Base-by-base conservation (phyloP, 768 basidiomycete genomes). In the Mrakia frigida region DNA sequence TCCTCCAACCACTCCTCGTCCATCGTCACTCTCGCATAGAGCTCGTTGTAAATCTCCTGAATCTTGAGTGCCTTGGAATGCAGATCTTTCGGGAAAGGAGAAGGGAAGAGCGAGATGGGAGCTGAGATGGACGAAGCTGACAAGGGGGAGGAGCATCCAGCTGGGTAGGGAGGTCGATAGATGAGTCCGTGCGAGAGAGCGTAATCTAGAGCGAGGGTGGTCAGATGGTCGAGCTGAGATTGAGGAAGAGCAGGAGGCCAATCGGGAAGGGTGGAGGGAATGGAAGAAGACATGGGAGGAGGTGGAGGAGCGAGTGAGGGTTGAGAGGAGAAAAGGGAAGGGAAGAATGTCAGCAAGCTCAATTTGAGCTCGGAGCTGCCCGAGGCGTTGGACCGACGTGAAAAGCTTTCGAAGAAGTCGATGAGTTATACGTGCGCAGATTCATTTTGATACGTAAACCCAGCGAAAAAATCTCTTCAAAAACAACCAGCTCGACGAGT, bases 31-130 rank as follows among this genome's bases (percentile, higher is more conserved):
- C 91, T 87, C 0, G 93, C 89, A 81, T 99, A 99, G 2, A 98
- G 85, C 0, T 87, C 85, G 83, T 98, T 96, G 83, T 95, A 98
- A 0, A 87, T 82, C 3, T 86, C 86, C 81, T 98, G 95, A 4
- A 98, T 82, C 56, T 83, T 82, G 75, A 87, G 83, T 0, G 91
- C 93, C 28, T 86, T 85, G 5, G 87, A 80, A 81, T 95, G 97
- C 21, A 92, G 84, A 3, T 82, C 74, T 21, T 90, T 87, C 1
- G 96, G 94, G 79, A 97, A 88, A 0, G 94, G 93, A 0, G 93
- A 89, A 1, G 97, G 96, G 79, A 94, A 88, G 56, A 99, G 86
- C 0, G 95, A 87, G 78, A 98, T 85, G 0, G 97, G 97, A 0
- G 94, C 95, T 81, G 97, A 92, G 79, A 95, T 92, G 0, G 89